Evolutionary conservation across 495 filamentous ascomycete genomes (phyloP).

Genomic region (Trichoderma orchidacearum): DNA sequence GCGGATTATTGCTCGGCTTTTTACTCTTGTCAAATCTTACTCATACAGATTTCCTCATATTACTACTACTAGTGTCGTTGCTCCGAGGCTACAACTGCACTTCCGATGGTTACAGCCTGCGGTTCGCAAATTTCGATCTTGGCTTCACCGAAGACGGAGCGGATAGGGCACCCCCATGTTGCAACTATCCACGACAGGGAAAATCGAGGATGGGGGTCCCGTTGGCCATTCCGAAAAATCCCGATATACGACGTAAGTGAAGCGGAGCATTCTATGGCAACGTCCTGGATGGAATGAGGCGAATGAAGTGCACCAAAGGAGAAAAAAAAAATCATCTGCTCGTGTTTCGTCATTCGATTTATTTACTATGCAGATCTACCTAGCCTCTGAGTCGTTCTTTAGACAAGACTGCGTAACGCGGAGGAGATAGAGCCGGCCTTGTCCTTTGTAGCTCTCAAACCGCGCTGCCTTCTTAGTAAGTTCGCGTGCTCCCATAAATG

Average conservation of each 20-base stretch:
- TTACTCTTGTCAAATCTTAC: background rate
- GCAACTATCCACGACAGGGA: background rate
- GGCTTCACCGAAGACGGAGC: background rate
- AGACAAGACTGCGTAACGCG: too few relatives aligned
- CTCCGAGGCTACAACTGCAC: too few relatives aligned
- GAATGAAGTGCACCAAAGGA: background rate
- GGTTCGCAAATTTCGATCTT: background rate
- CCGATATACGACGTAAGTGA: background rate
- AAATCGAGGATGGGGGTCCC: background rate
- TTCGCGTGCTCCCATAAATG: too few relatives aligned
- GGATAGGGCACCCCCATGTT: background rate
- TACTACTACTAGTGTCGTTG: too few relatives aligned
- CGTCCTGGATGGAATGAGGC: background rate
- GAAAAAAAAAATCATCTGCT: too few relatives aligned
- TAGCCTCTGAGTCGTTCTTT: too few relatives aligned
- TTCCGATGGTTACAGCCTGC: background rate
- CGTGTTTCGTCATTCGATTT: too few relatives aligned
- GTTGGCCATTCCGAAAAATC: background rate
- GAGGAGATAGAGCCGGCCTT: too few relatives aligned
- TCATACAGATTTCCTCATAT: background rate
- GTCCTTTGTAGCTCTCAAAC: too few relatives aligned
- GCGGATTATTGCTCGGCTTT: background rate
- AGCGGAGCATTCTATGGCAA: background rate
- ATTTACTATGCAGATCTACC: too few relatives aligned
- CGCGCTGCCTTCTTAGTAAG: too few relatives aligned